Conservation (phyloP, 148 eudicot species). For the Euryodendron excelsum region DNA sequence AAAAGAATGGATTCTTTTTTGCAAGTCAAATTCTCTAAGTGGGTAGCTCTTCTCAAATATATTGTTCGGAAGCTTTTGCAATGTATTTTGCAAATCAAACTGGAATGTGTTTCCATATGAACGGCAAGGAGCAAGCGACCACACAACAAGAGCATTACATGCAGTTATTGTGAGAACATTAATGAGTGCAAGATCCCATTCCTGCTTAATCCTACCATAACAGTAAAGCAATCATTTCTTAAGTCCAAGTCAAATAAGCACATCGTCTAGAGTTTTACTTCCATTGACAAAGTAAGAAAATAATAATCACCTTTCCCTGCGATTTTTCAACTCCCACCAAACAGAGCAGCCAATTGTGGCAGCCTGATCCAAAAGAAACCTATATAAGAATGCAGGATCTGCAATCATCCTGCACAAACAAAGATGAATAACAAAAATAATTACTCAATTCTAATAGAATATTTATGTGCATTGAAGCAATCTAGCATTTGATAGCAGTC, state of each 20-base stretch:
- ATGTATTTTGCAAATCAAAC: constrained; percentile 81
- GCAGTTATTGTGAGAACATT: constrained; percentile 90
- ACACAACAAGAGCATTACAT: constrained; percentile 87
- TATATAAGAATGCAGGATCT: constrained; percentile 88
- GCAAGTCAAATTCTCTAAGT: constrained; percentile 78
- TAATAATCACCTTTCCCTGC: constrained; percentile 68
- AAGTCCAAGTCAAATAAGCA: neutral
- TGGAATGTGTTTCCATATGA: constrained; percentile 91
- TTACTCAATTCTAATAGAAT: neutral
- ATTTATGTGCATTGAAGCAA: neutral
- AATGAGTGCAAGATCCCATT: constrained; percentile 93
- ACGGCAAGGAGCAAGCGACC: constrained; percentile 98
- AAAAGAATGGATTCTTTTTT: constrained; percentile 86
- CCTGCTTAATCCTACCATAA: constrained; percentile 80
- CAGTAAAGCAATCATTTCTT: neutral
- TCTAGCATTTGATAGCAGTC: neutral
- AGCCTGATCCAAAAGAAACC: constrained; percentile 83
- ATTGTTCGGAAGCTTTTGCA: constrained; percentile 94
- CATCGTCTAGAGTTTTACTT: neutral
- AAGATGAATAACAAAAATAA: constrained; percentile 11
- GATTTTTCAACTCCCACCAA: constrained; percentile 79
- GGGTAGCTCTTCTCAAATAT: constrained; percentile 88
- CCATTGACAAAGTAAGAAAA: neutral
- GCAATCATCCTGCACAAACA: constrained; percentile 82
- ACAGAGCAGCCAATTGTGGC: constrained; percentile 76